phyloP scores from a whole-genome alignment of 179 eudicot species.

The Carnegiea gigantea region DNA sequence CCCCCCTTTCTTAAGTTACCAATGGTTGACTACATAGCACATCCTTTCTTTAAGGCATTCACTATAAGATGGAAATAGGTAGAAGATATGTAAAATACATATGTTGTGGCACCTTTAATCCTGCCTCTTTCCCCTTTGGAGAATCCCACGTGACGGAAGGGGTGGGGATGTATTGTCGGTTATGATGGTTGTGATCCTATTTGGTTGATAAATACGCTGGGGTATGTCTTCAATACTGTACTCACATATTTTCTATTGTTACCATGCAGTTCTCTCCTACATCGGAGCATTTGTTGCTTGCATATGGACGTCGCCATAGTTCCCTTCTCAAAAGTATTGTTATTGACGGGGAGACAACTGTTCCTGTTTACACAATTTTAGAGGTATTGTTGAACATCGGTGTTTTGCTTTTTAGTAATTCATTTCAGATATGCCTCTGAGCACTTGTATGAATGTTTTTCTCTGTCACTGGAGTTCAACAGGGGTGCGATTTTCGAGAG shows the following conservation, averaged over 20 bases:
- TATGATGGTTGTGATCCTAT: neutral
- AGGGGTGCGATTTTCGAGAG: neutral
- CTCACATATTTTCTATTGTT: neutral
- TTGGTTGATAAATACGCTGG: neutral
- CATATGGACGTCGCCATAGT: slow-evolving; percentile 88
- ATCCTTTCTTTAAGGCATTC: neutral
- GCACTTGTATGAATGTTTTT: neutral
- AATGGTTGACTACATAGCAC: neutral
- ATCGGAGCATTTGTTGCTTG: slow-evolving; percentile 89
- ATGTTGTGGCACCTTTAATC: neutral
- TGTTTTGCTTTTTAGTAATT: neutral
- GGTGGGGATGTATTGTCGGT: neutral
- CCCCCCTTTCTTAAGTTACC: too few relatives aligned
- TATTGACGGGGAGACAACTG: slow-evolving; percentile 71
- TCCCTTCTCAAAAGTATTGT: slow-evolving; percentile 88
- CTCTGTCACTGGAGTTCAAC: neutral
- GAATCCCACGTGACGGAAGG: neutral
- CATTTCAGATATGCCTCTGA: neutral
- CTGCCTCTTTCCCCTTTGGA: neutral
- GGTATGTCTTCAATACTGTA: neutral
- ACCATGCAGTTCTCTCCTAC: slow-evolving; percentile 85
- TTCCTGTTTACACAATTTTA: slow-evolving; percentile 80
- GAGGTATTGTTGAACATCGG: slow-evolving; percentile 48
- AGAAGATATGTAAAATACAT: neutral
- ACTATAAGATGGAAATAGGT: neutral